Conservation (phyloP, 164 flowering plant genomes). For the Macadamia tetraphylla region DNA sequence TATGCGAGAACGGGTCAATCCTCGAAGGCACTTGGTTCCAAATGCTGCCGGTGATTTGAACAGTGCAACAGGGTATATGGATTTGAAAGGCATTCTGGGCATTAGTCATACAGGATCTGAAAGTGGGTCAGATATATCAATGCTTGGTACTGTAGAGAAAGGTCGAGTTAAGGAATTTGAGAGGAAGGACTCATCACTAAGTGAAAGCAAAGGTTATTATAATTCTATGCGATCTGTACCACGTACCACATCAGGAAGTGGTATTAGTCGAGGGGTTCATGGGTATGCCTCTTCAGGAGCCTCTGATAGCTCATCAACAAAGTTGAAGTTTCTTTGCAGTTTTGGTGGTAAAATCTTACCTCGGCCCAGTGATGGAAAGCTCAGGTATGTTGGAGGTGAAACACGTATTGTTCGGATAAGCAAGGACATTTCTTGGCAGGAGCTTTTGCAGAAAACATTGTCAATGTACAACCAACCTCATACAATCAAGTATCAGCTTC, state of each 20-base stretch:
- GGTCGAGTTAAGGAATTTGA: conserved; percentile 35
- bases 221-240: conserved; percentile 37
- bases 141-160: conserved; percentile 32
- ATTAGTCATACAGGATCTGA: conserved; percentile 52
- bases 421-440: conserved; percentile 39
- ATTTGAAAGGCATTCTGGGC: conserved; percentile 53
- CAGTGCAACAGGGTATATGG: conserved; percentile 44
- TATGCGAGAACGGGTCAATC: conserved; percentile 66
- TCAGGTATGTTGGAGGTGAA: conserved; percentile 69
- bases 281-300: conserved; percentile 46
- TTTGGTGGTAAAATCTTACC: conserved; percentile 85
- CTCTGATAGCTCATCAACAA: conserved; percentile 41
- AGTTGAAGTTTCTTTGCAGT: conserved; percentile 80
- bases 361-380: conserved; percentile 89
- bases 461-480: conserved; percentile 26
- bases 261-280: conserved; percentile 32
- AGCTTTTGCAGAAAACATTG: conserved; percentile 30
- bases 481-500: conserved; percentile 43
- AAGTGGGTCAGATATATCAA: conserved; percentile 57
- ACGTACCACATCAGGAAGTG: conserved; percentile 32
- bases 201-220: conserved; percentile 30
- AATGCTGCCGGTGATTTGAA: conserved; percentile 32
- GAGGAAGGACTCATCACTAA: conserved; percentile 28
- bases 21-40: conserved; percentile 35
- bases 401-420: conserved; percentile 34